These are phyloP conservation scores for Blastocystis sp. DNA, from an alignment of 352 stramenopile genomes.

Conservation along the genomic window DNA sequence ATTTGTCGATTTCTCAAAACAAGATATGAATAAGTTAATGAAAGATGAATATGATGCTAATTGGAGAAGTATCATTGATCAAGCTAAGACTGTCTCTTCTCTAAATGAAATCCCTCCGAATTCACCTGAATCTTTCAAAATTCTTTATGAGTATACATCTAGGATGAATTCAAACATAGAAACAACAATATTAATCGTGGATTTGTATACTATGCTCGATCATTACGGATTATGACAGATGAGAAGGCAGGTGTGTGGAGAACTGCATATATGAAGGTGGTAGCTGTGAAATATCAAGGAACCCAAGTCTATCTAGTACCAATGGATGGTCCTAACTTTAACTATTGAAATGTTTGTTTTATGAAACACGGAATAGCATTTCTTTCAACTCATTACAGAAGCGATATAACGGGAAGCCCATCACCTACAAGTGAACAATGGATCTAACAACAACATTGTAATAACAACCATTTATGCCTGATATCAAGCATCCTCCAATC, in stretches of 20 bases:
- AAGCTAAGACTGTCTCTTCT: not conserved
- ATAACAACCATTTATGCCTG: conserved; percentile 75
- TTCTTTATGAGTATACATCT: conserved; percentile 11
- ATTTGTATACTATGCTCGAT: not conserved
- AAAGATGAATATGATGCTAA: conserved; percentile 66
- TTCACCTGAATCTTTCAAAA: not conserved
- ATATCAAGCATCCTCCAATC: conserved; percentile 73
- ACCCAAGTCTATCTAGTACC: conserved; percentile 61
- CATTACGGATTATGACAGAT: conserved; percentile 69
- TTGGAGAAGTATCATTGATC: conserved; percentile 3
- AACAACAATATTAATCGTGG: not conserved
- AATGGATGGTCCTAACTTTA: conserved; percentile 28
- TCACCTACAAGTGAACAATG: conserved; percentile 67
- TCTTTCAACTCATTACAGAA: conserved; percentile 39
- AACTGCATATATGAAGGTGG: conserved; percentile 76
- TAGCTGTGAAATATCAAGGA: conserved; percentile 66
- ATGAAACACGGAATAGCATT: not conserved
- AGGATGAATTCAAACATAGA: not conserved
- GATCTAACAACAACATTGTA: conserved; percentile 84
- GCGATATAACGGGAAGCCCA: conserved; percentile 52
- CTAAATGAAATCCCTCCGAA: not conserved
- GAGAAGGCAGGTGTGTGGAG: conserved; percentile 74
- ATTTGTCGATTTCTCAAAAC: conserved; percentile 64
- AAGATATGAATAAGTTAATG: conserved; percentile 71
- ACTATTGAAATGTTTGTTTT: not conserved